Conservation (phyloP, 225 moss, liverwort and hornwort genomes). For the Lunularia cruciata region DNA sequence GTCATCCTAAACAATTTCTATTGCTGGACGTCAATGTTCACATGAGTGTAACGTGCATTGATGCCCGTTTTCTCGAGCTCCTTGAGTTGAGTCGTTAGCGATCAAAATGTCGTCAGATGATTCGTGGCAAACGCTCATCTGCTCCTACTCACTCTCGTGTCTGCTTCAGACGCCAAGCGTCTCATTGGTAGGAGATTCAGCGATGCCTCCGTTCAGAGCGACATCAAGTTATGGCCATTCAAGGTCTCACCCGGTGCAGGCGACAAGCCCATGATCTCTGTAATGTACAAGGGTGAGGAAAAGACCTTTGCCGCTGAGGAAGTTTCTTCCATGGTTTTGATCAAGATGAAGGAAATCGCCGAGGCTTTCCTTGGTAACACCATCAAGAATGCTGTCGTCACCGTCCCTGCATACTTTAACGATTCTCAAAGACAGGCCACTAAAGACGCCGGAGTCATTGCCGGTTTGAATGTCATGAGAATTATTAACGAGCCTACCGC, state of each 20-base stretch:
- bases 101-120: not conserved
- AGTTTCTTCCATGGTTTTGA: slow-evolving; percentile 28
- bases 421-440: slow-evolving; percentile 31
- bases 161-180: slow-evolving; percentile 17
- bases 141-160: not conserved
- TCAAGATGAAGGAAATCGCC: slow-evolving; percentile 32
- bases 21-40: too few species aligned
- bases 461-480: slow-evolving; percentile 23
- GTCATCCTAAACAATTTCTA: too few species aligned
- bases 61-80: too few species aligned
- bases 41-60: too few species aligned
- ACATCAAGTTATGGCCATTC: slow-evolving; percentile 36
- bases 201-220: slow-evolving; percentile 33
- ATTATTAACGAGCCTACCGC: slow-evolving; percentile 35
- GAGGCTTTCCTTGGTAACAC: slow-evolving; percentile 24
- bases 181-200: slow-evolving; percentile 26
- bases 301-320: slow-evolving; percentile 36
- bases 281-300: slow-evolving; percentile 33
- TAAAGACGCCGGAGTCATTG: slow-evolving; percentile 32
- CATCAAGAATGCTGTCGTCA: slow-evolving; percentile 33
- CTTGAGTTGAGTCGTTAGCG: not conserved
- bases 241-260: slow-evolving; percentile 32
- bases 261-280: slow-evolving; percentile 36
- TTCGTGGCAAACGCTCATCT: too few species aligned
- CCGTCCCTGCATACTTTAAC: slow-evolving; percentile 31